These are phyloP conservation scores for Talaromyces trachyspermus DNA, from an alignment of 495 filamentous ascomycete species.

Conservation along the genomic window DNA sequence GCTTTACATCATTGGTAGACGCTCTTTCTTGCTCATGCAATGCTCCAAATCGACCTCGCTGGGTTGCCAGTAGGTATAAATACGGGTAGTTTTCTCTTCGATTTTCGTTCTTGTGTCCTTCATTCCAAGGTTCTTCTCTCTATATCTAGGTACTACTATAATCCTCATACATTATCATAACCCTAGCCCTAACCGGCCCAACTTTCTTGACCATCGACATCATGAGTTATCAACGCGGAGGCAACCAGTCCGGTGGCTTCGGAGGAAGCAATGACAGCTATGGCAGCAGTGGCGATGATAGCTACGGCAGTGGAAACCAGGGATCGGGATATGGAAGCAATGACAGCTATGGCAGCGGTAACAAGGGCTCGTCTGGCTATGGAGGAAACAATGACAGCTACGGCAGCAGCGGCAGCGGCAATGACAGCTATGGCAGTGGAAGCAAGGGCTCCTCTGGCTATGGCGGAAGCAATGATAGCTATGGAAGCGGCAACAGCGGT, in stretches of 20 bases:
- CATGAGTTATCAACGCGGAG: slow-evolving; percentile 6
- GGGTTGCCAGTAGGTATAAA: background rate
- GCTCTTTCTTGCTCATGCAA: background rate
- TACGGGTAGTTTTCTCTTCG: background rate
- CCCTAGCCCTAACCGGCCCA: background rate
- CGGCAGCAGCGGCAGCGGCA: background rate
- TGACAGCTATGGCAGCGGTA: background rate
- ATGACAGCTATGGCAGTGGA: background rate
- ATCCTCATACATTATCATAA: background rate
- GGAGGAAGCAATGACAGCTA: background rate
- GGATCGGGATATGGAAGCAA: too few relatives aligned
- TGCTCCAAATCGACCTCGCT: background rate
- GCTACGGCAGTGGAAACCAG: slow-evolving; percentile 2
- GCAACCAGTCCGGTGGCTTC: background rate
- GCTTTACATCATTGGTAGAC: background rate
- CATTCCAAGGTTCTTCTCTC: background rate
- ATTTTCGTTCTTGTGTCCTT: background rate
- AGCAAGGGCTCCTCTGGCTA: background rate
- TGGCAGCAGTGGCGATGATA: background rate
- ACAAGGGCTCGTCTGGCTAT: background rate
- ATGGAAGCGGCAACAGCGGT: background rate
- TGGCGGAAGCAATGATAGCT: background rate
- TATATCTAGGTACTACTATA: too few relatives aligned
- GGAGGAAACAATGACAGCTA: background rate
- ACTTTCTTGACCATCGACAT: background rate